Base-by-base conservation (phyloP, 306 rosid genomes). In the Argentina anserina region DNA sequence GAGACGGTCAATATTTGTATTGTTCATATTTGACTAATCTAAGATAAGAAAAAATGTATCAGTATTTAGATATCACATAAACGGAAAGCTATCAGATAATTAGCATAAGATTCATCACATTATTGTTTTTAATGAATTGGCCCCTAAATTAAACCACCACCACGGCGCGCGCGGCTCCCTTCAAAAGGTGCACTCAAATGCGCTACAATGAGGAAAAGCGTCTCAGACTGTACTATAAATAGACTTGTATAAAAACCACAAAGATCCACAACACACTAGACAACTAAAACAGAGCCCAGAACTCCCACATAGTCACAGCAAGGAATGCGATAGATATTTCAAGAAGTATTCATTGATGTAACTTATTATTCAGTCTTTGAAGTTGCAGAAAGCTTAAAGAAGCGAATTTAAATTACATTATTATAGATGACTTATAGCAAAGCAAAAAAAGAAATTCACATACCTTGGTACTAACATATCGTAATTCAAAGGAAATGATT, bases 401-500 rank as follows among this genome's bases (percentile, higher is more conserved):
- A 34, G 50, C 45, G 25, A 7, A 18, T n/a, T 41, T 40, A 4
- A 36, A 61, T 33, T 17, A 7, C 39, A 9, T 17, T 29, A 29
- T 31, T 34, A 61, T 39, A 53, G 33, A 26, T 36, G 8, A 21
- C 39, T 45, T 58, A 15, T 9, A 26, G 34, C 26, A 53, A 56
- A 43, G 25, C 21, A 61, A 68, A 56, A 74, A 39, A 40, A 71
- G 45, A 80, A 37, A 68, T 68, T 41, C 11, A 5, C 80, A 83
- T 91, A 95, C 99, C 99, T 91, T 83, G 90, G 89, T 67, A 81
- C 84, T 82, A 95, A 80, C 76, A 78, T 84, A 67, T 80, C 80
- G 83, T 91, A 91, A 81, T 84, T 90, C 80, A 91, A 79, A 31
- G 99, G 97, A 67, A 91, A 80, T 65, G 99, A 95, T 67, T 81